Evolutionary conservation across 2,329 filamentous ascomycete genomes (phyloP).

Genomic region (Phialophora tarda): DNA sequence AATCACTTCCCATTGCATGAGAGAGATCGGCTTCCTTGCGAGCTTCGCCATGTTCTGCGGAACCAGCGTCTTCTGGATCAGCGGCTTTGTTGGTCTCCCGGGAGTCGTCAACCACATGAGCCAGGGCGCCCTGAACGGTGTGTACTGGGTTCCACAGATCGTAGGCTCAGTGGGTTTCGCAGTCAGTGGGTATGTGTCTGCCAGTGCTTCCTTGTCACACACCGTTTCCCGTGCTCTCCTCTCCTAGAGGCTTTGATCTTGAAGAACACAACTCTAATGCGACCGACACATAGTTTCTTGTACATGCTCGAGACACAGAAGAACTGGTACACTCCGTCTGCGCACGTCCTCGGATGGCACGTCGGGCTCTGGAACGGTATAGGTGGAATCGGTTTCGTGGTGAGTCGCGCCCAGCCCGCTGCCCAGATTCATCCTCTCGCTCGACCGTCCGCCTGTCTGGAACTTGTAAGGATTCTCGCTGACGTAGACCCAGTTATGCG

Average conservation of each 20-base stretch:
- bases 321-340: neutral
- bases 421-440: neutral
- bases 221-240: neutral
- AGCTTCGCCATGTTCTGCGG: slow-evolving; percentile 2
- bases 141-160: slow-evolving; percentile 1
- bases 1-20: neutral
- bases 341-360: slow-evolving; percentile 5
- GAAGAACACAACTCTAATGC: neutral
- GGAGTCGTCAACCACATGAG: neutral
- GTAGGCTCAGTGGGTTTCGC: neutral
- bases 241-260: neutral
- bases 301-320: slow-evolving; percentile 4
- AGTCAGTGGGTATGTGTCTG: neutral
- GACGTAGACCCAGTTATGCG: neutral
- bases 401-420: neutral
- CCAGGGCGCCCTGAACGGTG: neutral
- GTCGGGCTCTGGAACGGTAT: neutral
- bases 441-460: neutral
- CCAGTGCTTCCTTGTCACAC: neutral
- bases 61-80: slow-evolving; percentile 2
- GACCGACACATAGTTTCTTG: neutral
- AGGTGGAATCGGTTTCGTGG: slow-evolving; percentile 1
- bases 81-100: neutral
- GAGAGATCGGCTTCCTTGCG: slow-evolving; percentile 1
- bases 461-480: neutral